Evolutionary conservation across 148 eudicot genomes (phyloP), one percentile per base, ranked within the genome.

Genomic region (Fallopia convolvulus): DNA sequence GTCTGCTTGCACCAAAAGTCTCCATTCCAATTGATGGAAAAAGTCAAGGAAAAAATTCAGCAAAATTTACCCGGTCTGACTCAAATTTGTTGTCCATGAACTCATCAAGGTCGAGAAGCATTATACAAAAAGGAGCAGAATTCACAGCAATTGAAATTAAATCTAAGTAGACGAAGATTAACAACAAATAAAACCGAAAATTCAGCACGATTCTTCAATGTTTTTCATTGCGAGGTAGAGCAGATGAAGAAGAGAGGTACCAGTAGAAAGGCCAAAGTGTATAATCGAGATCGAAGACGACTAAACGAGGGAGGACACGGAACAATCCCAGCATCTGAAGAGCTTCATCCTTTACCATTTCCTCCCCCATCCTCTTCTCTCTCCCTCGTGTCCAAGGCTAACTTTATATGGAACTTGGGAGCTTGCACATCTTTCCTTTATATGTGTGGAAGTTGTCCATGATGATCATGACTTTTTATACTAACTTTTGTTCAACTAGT

Each of bases 181-280:
- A 30, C 30, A 32, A 65, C 40, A 65, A 14, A 6, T 12, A 5
- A 12, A 65, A 65, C 70, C 70, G 41, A 13, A 65, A 65, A 21
- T 65, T 13, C 8, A 65, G 70, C 39, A 65, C 18, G 41, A 26
- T 32, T 65, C 41, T 32, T 65, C 41, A 65, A 58, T 13, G 65
- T 7, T 18, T 2, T 13, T 6, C 30, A 58, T 21, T 58, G 21
- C 2, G 3, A 21, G 32, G 20, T 8, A 53, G 7, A 30, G 70
- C 11, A 44, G 17, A 23, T 12, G 4, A 30, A 3, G 39, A 76
- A n/a, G 36, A 15, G 1, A 40, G 72, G 55, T 80, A 88, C 93
- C 93, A 90, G 77, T 88, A 90, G 77, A 90, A 88, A 83, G 93
- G 93, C 93, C 93, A 90, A 53, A 90, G 84, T 55, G 93, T 90